These are phyloP conservation scores for Fusarium tjaetaba DNA, from an alignment of 2,329 filamentous ascomycete species.

Conservation along the genomic window DNA sequence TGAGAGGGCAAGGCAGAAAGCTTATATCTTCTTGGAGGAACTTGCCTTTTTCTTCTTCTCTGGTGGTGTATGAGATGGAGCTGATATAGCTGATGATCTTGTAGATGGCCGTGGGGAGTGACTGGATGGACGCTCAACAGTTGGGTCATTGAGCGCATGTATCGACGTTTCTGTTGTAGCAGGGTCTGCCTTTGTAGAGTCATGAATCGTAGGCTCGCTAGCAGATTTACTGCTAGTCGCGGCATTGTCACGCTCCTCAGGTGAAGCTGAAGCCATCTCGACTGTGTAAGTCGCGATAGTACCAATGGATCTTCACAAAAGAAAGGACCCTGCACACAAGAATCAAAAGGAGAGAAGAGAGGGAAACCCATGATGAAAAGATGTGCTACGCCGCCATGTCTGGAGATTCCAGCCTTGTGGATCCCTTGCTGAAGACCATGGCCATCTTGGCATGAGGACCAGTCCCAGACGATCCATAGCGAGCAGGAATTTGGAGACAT, in stretches of 20 bases:
- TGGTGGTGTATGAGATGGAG: slow-evolving; percentile 5
- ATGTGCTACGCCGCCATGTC: not conserved
- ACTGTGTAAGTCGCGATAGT: not conserved
- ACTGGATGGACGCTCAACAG: slow-evolving; percentile 6
- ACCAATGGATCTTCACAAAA: not conserved
- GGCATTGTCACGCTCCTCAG: slow-evolving; percentile 6
- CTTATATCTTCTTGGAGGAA: not conserved
- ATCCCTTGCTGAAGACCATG: not conserved
- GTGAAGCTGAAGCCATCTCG: slow-evolving; percentile 23
- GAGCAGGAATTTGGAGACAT: not conserved
- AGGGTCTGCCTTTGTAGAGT: not conserved
- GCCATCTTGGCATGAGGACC: slow-evolving; percentile 8
- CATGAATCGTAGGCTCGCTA: not conserved
- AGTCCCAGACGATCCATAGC: slow-evolving; percentile 17
- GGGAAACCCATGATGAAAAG: not conserved
- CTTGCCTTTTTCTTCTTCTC: slow-evolving; percentile 25
- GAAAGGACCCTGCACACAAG: not conserved
- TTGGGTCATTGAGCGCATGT: not conserved
- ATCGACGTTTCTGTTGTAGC: slow-evolving; percentile 5
- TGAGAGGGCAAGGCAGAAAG: not conserved
- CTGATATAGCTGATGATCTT: slow-evolving; percentile 20
- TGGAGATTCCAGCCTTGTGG: not conserved
- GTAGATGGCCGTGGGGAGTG: slow-evolving; percentile 17
- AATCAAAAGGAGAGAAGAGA: not conserved
- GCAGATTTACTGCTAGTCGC: not conserved